These are phyloP conservation scores for Cordyceps cateniannulata DNA, from an alignment of 2,329 filamentous ascomycete species.

Conservation along the genomic window DNA sequence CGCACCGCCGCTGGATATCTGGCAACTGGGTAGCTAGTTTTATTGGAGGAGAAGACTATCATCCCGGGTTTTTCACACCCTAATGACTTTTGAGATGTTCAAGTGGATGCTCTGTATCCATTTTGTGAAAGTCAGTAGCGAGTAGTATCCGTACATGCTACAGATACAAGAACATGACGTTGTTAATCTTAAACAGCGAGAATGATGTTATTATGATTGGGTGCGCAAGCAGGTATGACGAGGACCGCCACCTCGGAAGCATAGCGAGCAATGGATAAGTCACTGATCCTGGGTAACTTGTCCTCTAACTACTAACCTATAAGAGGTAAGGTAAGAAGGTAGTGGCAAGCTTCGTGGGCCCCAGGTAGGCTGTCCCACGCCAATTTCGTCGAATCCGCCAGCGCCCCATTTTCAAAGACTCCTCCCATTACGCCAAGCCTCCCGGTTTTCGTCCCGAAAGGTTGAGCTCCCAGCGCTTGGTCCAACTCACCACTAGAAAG, in stretches of 20 bases:
- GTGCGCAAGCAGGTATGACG: not conserved
- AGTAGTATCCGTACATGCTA: not conserved
- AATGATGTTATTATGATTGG: not conserved
- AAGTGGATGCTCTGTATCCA: not conserved
- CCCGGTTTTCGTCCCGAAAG: conserved; percentile 10
- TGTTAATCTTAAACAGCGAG: not conserved
- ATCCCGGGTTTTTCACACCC: too few species aligned
- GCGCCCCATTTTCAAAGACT: conserved; percentile 7
- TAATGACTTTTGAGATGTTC: not conserved
- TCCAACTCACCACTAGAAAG: not conserved
- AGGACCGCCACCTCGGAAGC: conserved; percentile 10
- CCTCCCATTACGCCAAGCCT: conserved; percentile 7
- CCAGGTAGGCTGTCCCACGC: conserved; percentile 3
- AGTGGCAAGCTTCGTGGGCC: not conserved
- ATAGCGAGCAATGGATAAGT: conserved; percentile 2
- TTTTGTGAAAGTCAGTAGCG: not conserved
- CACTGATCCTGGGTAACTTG: not conserved
- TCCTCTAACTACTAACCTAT: too few species aligned
- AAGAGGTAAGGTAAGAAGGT: too few species aligned
- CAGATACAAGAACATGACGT: not conserved
- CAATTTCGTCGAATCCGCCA: conserved; percentile 10
- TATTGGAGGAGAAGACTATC: too few species aligned
- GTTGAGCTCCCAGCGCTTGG: conserved; percentile 4
- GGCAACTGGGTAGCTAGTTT: not conserved
- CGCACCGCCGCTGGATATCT: too few species aligned